phyloP scores from a whole-genome alignment of 2,329 filamentous ascomycete species.

The Escovopsis sp. region DNA sequence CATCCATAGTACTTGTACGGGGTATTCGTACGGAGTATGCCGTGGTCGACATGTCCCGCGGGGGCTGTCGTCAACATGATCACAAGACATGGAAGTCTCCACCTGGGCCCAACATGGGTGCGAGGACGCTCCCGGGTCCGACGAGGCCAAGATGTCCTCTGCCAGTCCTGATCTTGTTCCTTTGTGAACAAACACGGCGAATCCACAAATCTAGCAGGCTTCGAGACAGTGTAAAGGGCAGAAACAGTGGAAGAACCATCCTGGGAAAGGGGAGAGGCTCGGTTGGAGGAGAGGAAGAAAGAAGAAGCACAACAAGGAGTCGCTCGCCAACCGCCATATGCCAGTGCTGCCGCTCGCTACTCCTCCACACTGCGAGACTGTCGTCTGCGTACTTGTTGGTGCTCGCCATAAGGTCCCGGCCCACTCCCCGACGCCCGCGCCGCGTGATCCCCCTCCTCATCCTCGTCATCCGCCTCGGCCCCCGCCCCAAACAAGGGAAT shows the following conservation, averaged over 20 bases:
- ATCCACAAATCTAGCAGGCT: not conserved
- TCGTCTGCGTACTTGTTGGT: slow-evolving; percentile 18
- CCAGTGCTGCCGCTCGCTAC: not conserved
- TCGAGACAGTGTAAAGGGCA: not conserved
- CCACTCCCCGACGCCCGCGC: slow-evolving; percentile 34
- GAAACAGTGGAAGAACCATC: not conserved
- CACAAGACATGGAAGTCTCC: too few species aligned
- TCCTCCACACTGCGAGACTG: slow-evolving; percentile 12
- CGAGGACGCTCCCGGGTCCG: too few species aligned
- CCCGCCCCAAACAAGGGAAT: slow-evolving; percentile 22
- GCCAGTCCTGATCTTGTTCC: too few species aligned
- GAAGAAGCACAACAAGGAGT: not conserved
- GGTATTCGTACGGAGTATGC: too few species aligned
- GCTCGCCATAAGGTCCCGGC: slow-evolving; percentile 36
- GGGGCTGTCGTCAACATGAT: too few species aligned
- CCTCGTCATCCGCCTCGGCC: slow-evolving; percentile 31
- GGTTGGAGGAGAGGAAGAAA: not conserved
- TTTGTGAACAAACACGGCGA: not conserved
- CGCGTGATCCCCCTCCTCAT: slow-evolving; percentile 10
- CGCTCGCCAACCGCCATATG: too few species aligned
- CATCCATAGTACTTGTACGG: too few species aligned
- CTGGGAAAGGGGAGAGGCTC: not conserved
- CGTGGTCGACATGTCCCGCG: too few species aligned
- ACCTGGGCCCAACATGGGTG: too few species aligned
- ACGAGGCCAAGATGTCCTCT: too few species aligned